Evolutionary conservation across 257 asterid genomes (phyloP).

Genomic region (Scutellaria minor): DNA sequence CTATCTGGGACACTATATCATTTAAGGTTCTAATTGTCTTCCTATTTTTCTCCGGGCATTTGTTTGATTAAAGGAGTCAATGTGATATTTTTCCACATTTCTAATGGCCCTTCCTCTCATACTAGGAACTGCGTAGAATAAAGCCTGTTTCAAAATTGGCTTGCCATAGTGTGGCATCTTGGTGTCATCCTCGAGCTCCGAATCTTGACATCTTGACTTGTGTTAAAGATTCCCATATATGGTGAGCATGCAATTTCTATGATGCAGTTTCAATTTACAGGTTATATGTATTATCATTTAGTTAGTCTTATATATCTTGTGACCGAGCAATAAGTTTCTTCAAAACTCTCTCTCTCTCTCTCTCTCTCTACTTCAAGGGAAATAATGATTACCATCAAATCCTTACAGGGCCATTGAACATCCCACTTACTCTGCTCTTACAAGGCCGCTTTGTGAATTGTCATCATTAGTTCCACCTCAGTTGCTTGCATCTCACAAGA

Average conservation of each 20-base stretch:
- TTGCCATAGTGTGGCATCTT: constrained; percentile 98
- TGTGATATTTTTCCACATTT: constrained; percentile 20
- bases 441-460: constrained; percentile 97
- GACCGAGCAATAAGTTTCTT: constrained; percentile 15
- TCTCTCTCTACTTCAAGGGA: constrained; percentile 14
- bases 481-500: constrained; percentile 93
- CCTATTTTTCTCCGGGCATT: constrained; percentile 21
- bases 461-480: constrained; percentile 95
- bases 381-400: constrained; percentile 37
- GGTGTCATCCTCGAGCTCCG: constrained; percentile 99
- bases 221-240: constrained; percentile 97
- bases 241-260: constrained; percentile 53
- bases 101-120: constrained; percentile 22
- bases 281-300: constrained; percentile 14
- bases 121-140: constrained; percentile 90
- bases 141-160: constrained; percentile 96
- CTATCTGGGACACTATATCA: constrained; percentile 96
- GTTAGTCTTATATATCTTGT: constrained; percentile 17
- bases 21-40: constrained; percentile 67
- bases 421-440: constrained; percentile 96
- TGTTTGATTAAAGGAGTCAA: constrained; percentile 6
- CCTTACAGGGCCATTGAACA: constrained; percentile 97
- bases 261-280: constrained; percentile 18
- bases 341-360: neutral
- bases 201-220: constrained; percentile 96